Evolutionary conservation across 2,329 filamentous ascomycete genomes (phyloP).

Genomic region (Tympanopsis confertula): DNA sequence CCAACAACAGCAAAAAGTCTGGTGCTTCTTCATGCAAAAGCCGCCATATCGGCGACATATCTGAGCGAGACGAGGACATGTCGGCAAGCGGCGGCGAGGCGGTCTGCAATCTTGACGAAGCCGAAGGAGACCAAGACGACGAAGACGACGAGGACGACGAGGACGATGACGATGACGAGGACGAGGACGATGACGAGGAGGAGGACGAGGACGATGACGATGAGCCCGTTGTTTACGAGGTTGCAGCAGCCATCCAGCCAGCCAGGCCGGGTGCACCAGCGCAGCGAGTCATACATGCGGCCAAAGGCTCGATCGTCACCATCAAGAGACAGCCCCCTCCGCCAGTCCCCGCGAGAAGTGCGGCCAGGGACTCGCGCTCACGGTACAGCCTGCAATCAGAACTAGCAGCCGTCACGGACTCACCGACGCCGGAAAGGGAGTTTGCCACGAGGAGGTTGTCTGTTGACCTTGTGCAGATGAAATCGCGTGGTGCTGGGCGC

Average conservation of each 20-base stretch:
- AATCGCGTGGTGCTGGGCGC: too few species aligned
- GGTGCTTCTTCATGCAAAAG: neutral
- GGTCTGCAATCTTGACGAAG: slow-evolving; percentile 19
- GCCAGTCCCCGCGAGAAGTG: slow-evolving; percentile 66
- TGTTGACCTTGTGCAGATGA: too few species aligned
- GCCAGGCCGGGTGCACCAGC: slow-evolving; percentile 46
- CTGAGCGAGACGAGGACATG: too few species aligned
- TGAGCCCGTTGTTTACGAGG: slow-evolving; percentile 59
- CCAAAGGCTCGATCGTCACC: slow-evolving; percentile 69
- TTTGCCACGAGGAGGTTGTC: neutral
- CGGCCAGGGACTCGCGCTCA: slow-evolving; percentile 48
- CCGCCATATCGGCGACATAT: neutral
- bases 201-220: slow-evolving; percentile 33
- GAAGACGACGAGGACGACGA: slow-evolving; percentile 36
- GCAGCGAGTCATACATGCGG: slow-evolving; percentile 50
- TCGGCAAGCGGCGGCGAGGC: too few species aligned
- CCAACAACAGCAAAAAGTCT: neutral
- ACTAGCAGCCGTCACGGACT: slow-evolving; percentile 38
- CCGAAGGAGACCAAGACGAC: slow-evolving; percentile 19
- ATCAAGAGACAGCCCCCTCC: slow-evolving; percentile 74
- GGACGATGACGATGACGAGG: slow-evolving; percentile 32
- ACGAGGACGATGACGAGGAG: neutral
- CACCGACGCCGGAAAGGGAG: neutral
- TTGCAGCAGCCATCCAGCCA: slow-evolving; percentile 43
- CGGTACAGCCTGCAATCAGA: slow-evolving; percentile 49